Conservation (phyloP, 345 rosid genomes). For the Eucalyptus cladocalyx region DNA sequence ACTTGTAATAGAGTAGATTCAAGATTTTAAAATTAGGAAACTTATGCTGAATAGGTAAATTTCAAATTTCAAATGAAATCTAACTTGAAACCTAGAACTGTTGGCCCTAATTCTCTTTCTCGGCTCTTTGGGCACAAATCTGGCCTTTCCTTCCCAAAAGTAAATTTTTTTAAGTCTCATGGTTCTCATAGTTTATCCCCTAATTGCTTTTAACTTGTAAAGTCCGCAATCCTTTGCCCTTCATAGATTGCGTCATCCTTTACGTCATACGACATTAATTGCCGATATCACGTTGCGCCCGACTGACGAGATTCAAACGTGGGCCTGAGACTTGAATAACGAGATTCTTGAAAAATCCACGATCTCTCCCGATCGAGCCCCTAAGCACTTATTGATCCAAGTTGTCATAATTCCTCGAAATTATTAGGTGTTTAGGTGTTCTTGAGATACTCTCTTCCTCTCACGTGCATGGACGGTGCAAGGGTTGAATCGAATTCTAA, state of each 20-base stretch:
- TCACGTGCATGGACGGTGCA: not conserved
- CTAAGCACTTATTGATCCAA: not conserved
- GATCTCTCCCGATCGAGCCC: not conserved
- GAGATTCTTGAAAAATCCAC: not conserved
- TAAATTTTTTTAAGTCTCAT: not conserved
- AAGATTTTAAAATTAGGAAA: accelerated
- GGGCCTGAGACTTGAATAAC: not conserved
- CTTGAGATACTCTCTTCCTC: not conserved
- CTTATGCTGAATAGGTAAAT: too few relatives aligned
- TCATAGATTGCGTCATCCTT: not conserved
- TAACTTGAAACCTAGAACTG: too few relatives aligned
- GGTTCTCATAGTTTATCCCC: not conserved
- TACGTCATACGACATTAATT: not conserved
- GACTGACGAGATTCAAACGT: not conserved
- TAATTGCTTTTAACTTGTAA: not conserved
- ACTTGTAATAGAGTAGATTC: too few relatives aligned
- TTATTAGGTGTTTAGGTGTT: not conserved
- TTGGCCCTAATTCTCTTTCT: not conserved
- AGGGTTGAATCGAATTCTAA: not conserved
- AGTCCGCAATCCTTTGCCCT: not conserved
- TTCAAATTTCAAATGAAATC: too few relatives aligned
- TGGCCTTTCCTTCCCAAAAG: not conserved
- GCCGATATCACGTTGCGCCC: not conserved
- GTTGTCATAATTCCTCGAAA: not conserved
- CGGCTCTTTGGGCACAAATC: not conserved